Evolutionary conservation across 495 filamentous ascomycete genomes (phyloP).

Genomic region (Paragyromitra xinjiangensis): DNA sequence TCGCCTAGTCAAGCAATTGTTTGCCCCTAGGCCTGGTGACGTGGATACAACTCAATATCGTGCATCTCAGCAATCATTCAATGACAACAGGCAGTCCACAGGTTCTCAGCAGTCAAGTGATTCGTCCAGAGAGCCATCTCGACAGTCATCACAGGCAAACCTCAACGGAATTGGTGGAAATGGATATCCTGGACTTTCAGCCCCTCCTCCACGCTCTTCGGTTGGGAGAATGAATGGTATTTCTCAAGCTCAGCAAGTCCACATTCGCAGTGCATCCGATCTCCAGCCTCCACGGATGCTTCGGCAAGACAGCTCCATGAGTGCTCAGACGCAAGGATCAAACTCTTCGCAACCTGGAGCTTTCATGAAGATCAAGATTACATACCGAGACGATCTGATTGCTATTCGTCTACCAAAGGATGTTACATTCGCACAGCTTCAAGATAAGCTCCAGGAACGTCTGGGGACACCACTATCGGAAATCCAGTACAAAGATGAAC

Average conservation of each 20-base stretch:
- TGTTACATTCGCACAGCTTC: slow-evolving; percentile 78
- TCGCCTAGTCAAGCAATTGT: slow-evolving; percentile 84
- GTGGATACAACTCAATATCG: slow-evolving; percentile 75
- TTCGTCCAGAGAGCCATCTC: slow-evolving; percentile 67
- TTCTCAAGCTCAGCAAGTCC: slow-evolving; percentile 58
- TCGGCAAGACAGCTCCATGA: slow-evolving; percentile 77
- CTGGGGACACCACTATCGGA: slow-evolving; percentile 62
- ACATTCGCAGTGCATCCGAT: slow-evolving; percentile 60
- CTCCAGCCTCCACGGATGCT: slow-evolving; percentile 63
- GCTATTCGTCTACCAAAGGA: slow-evolving; percentile 86
- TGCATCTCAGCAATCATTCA: slow-evolving; percentile 73
- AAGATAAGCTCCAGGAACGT: slow-evolving; percentile 80
- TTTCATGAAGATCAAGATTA: slow-evolving; percentile 91
- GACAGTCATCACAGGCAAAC: slow-evolving; percentile 77
- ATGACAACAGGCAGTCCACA: slow-evolving; percentile 59
- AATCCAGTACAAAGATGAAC: slow-evolving; percentile 88
- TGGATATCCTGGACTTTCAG: slow-evolving; percentile 65
- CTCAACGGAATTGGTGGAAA: slow-evolving; percentile 65
- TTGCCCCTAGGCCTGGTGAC: slow-evolving; percentile 87
- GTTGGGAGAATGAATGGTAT: slow-evolving; percentile 61
- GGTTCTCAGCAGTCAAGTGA: slow-evolving; percentile 63
- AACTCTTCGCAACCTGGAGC: slow-evolving; percentile 63
- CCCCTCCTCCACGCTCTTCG: slow-evolving; percentile 67
- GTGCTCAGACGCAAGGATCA: slow-evolving; percentile 72
- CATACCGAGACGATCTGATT: slow-evolving; percentile 87